Percentiles rank a stretch among this genome's conserved stretches.
phyloP scores from a whole-genome alignment of 2,329 filamentous ascomycete genomes.

The Nakataea oryzae region DNA sequence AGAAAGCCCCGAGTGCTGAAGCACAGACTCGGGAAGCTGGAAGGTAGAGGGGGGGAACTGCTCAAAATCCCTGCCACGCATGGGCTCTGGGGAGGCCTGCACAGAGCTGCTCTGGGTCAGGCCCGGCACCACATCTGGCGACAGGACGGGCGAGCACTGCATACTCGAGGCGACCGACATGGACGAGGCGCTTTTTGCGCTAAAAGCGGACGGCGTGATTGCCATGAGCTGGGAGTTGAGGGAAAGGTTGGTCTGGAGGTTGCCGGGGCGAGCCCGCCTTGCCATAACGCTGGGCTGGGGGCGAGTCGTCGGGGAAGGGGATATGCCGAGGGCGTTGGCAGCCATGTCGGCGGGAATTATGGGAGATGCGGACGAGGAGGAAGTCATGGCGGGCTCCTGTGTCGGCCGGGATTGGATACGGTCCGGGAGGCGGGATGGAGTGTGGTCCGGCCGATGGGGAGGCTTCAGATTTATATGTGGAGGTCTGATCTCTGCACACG shows the following conservation, averaged over 20 bases:
- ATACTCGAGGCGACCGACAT: conserved; percentile 46
- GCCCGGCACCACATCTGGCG: conserved; percentile 35
- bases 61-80: conserved; percentile 42
- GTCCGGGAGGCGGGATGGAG: neutral
- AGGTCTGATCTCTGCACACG: conserved; percentile 12
- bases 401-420: neutral
- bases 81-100: conserved; percentile 56
- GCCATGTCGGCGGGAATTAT: neutral
- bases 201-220: conserved; percentile 41
- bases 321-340: conserved; percentile 10
- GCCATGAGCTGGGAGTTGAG: conserved; percentile 25
- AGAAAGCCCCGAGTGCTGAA: conserved; percentile 24
- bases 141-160: conserved; percentile 46
- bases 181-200: conserved; percentile 19
- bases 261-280: conserved; percentile 32
- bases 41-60: conserved; percentile 43
- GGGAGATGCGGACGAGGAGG: neutral
- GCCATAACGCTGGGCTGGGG: conserved; percentile 17
- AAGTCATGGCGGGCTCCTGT: neutral
- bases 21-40: conserved; percentile 63
- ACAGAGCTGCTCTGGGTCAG: conserved; percentile 52
- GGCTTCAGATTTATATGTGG: conserved; percentile 12
- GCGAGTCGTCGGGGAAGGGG: conserved; percentile 31
- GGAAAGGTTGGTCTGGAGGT: conserved; percentile 35
- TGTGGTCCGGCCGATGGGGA: conserved; percentile 3